These are phyloP conservation scores for Aureobasidium sp. DNA, from an alignment of 2,329 filamentous ascomycete genomes.

Conservation along the genomic window DNA sequence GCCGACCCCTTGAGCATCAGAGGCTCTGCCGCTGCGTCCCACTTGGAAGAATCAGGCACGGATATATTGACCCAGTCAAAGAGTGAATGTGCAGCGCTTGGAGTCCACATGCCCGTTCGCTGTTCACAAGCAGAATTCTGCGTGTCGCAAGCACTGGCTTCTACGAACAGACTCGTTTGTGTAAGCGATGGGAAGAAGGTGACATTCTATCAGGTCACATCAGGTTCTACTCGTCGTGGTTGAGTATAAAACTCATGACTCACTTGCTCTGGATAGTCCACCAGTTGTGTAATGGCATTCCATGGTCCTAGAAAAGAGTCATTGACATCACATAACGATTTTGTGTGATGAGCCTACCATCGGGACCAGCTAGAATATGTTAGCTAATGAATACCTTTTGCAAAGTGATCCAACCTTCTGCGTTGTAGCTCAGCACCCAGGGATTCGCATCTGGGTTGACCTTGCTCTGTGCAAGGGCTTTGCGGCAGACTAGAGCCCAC, in stretches of 20 bases:
- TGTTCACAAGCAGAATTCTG: neutral
- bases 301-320: neutral
- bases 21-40: neutral
- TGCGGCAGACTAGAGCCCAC: neutral
- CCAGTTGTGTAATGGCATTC: neutral
- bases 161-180: neutral
- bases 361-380: neutral
- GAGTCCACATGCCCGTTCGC: neutral
- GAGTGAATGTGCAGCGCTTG: neutral
- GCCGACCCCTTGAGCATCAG: neutral
- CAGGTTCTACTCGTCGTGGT: neutral
- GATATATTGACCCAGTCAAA: neutral
- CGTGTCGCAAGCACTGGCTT: slow-evolving; percentile 1
- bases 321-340: neutral
- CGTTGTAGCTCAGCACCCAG: neutral
- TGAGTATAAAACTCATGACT: neutral
- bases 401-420: neutral
- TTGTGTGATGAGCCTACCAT: neutral
- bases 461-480: neutral
- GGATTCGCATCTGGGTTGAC: neutral
- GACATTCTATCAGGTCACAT: neutral
- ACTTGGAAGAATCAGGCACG: neutral
- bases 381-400: neutral
- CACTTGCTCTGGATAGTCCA: slow-evolving; percentile 1
- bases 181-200: slow-evolving; percentile 5